Percentiles rank a stretch among this genome's conserved stretches.
Evolutionary conservation across 2,329 filamentous ascomycete species (phyloP).

Genomic region (Apiospora pterosperma): DNA sequence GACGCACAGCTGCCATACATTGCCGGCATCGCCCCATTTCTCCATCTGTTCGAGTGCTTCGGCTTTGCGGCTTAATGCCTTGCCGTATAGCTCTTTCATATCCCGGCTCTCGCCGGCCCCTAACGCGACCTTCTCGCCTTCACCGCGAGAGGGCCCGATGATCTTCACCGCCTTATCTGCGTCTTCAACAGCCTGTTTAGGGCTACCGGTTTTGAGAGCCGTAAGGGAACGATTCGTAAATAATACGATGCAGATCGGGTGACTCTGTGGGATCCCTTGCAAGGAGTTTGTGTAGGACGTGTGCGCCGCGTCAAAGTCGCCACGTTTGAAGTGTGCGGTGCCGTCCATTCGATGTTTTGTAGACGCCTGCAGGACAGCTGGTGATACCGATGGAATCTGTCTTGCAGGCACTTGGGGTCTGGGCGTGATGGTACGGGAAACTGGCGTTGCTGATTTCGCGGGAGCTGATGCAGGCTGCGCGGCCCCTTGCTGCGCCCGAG

Average conservation of each 20-base stretch:
- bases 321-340: slow-evolving; percentile 87
- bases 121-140: slow-evolving; percentile 75
- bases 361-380: slow-evolving; percentile 69
- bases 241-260: slow-evolving; percentile 84
- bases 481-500: slow-evolving; percentile 14
- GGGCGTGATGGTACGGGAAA: slow-evolving; percentile 40
- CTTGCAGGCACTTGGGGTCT: slow-evolving; percentile 45
- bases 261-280: slow-evolving; percentile 66
- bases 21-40: slow-evolving; percentile 80
- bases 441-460: slow-evolving; percentile 35
- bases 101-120: slow-evolving; percentile 66
- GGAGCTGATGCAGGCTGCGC: slow-evolving; percentile 29
- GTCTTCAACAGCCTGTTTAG: slow-evolving; percentile 81
- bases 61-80: slow-evolving; percentile 89
- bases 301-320: slow-evolving; percentile 87
- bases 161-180: slow-evolving; percentile 76
- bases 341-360: slow-evolving; percentile 76
- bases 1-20: slow-evolving; percentile 78
- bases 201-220: slow-evolving; percentile 85
- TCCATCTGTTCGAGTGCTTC: slow-evolving; percentile 96
- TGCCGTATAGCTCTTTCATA: slow-evolving; percentile 91
- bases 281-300: slow-evolving; percentile 78
- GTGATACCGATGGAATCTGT: slow-evolving; percentile 62
- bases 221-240: slow-evolving; percentile 90
- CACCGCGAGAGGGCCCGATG: slow-evolving; percentile 76